Percentiles rank a stretch among this genome's conserved stretches.
Conservation (phyloP, 306 rosid genomes). For the Luffa acutangula region DNA sequence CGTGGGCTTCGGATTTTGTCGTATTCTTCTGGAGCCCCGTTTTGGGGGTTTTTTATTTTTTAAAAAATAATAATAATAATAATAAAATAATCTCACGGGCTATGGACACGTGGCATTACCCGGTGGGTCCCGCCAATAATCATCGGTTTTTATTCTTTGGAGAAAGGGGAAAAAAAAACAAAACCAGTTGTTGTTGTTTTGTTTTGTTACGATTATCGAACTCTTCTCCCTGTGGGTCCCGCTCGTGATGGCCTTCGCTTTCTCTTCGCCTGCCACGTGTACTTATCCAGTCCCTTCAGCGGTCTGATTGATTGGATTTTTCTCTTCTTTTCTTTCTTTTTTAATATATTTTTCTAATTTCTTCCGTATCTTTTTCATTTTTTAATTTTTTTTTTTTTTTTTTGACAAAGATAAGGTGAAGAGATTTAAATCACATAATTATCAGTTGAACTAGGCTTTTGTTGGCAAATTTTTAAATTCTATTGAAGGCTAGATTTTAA, state of each 20-base stretch:
- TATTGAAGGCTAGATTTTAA: too few species aligned
- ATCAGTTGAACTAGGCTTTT: too few species aligned
- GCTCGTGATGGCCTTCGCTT: conserved; percentile 9
- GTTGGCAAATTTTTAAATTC: too few species aligned
- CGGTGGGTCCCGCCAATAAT: conserved; percentile 19
- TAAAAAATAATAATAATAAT: background rate
- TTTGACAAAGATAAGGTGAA: too few species aligned
- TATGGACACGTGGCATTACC: conserved; percentile 26
- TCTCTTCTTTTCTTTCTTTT: too few species aligned
- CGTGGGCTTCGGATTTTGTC: conserved; percentile 44
- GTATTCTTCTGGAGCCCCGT: conserved; percentile 31
- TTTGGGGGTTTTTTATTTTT: background rate
- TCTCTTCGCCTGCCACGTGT: conserved; percentile 20
- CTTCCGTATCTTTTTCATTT: too few species aligned
- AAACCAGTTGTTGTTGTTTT: conserved; percentile 18
- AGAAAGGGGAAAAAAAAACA: background rate
- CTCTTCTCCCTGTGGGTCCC: background rate
- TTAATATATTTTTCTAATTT: too few species aligned
- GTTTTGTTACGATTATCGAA: background rate
- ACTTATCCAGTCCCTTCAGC: background rate
- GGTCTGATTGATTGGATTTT: conserved; percentile 15
- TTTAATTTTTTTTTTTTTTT: too few species aligned
- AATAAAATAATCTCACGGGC: conserved; percentile 8
- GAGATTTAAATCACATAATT: too few species aligned
- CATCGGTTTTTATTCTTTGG: conserved; percentile 18